Base-by-base conservation (phyloP, 495 filamentous ascomycete genomes). In the Letharia lupina region DNA sequence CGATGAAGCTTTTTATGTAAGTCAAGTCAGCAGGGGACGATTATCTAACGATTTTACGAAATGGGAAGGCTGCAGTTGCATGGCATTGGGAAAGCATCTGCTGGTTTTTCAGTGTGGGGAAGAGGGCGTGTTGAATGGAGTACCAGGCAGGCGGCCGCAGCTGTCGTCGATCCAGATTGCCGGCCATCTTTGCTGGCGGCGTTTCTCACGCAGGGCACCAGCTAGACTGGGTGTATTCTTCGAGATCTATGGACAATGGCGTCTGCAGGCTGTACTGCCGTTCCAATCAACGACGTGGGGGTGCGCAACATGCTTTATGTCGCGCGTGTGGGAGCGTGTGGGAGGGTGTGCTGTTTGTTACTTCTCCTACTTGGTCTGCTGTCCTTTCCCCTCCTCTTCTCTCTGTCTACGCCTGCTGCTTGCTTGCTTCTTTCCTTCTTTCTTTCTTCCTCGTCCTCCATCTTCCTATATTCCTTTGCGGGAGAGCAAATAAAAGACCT, bases 1-100 rank as follows among this genome's bases (percentile, higher is more conserved):
- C 92, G 13, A 86, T 80, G 72, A 86, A 89, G 73, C 88, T 98
- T 39, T 86, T 83, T 65, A 75, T 88, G 60, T 83, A 65, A 73
- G 45, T 59, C 33, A 45, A 18, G 28, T 37, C 31, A 50, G 41
- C 20, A 47, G 23, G 50, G 31, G 37, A 56, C 12, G 42, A 66
- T 48, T 37, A 56, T 16, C 12, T 41, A 48, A 60, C 52, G 42
- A 65, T 37, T 44, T 23, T 59, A 65, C 50, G 64, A 66, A n/a
- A 37, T 33, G 44, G 57, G 16, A 44, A 44, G 1, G 5, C 8
- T 61, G 59, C 42, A 47, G 35, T 63, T 58, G 61, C 65, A 63
- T 67, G 23, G 59, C 41, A 28, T 35, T 61, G n/a, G 48, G 42
- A 33, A 54, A 58, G 45, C 41, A 28, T 66, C 28, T 47, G 33